These are phyloP conservation scores for Sphagnum contortum DNA, from an alignment of 225 moss, liverwort and hornwort species.

Conservation along the genomic window DNA sequence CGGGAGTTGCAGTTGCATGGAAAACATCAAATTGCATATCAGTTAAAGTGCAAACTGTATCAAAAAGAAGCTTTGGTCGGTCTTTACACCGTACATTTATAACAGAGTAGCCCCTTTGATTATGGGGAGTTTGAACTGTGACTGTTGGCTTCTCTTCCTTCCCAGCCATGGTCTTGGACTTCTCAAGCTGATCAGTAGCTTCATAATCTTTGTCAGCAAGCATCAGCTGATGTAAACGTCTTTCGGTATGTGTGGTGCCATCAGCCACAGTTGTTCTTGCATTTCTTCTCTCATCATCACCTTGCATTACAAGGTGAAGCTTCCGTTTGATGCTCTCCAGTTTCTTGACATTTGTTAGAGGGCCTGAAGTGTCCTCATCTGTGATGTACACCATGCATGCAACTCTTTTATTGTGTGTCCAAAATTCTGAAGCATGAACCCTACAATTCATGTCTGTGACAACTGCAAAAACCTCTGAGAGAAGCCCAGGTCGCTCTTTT, in stretches of 20 bases:
- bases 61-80: constrained; percentile 53
- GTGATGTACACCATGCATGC: constrained; percentile 88
- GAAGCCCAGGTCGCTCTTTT: constrained; percentile 71
- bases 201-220: constrained; percentile 45
- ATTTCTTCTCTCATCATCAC: constrained; percentile 18
- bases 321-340: constrained; percentile 45
- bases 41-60: constrained; percentile 60
- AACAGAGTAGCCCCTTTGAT: constrained; percentile 7
- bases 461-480: constrained; percentile 76
- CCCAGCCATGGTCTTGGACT: background rate
- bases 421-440: constrained; percentile 86
- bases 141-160: constrained; percentile 17
- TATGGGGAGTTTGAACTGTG: constrained; percentile 14
- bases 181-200: constrained; percentile 9
- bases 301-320: constrained; percentile 46
- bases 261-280: constrained; percentile 38
- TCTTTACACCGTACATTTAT: constrained; percentile 41
- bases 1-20: constrained; percentile 21
- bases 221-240: constrained; percentile 58
- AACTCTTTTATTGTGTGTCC: constrained; percentile 88
- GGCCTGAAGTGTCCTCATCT: constrained; percentile 59
- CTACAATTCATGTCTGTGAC: constrained; percentile 62
- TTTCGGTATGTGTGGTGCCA: constrained; percentile 39
- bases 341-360: constrained; percentile 48
- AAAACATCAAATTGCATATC: constrained; percentile 60